Evolutionary conservation across 495 filamentous ascomycete species (phyloP), one percentile per base, ranked within the genome.

Genomic region (Penicillium desertorum): DNA sequence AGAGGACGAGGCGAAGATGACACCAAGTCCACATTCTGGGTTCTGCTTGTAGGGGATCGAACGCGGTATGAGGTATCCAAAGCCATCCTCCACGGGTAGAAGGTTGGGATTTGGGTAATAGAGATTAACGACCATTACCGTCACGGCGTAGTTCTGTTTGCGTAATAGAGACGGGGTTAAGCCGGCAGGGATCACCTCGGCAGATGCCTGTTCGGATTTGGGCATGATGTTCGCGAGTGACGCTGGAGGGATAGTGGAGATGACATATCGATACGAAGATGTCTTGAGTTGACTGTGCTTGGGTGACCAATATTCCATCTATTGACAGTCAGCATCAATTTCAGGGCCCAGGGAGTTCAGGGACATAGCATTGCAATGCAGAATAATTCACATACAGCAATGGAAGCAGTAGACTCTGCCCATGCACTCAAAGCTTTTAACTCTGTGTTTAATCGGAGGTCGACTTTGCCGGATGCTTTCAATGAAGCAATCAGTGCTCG

Each of bases 121-220:
- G 20, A 99, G 79, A 71, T 97, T 98, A 42, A 98, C 87, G 5
- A 92, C 88, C 84, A 89, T 91, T 42, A 96, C 91, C 9, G 88
- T 93, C 14, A 90, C 87, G 20, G 88, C 82, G 50, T 82, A 80
- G 39, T 85, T 80, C 39, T 79, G 65, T 62, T 51, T 39, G 54
- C 27, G 42, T 72, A 69, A 1, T 69, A 66, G 9, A 62, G 49
- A 4, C 43, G 47, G 47, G 67, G 67, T 44, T 46, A 22, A 22
- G 25, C n/a, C 42, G 2, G 19, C 22, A 2, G 32, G 10, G 7
- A 8, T 45, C 29, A 20, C 2, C 10, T 34, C 1, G 23, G 10
- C 8, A 1, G 1, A 1, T 30, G 2, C 7, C 23, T 32, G 49
- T n/a, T 50, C 57, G 29, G 57, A 25, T 32, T 67, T 23, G 41